Percentiles rank a stretch among this genome's conserved stretches.
phyloP scores from a whole-genome alignment of 306 rosid genomes.

The Senna tora region DNA sequence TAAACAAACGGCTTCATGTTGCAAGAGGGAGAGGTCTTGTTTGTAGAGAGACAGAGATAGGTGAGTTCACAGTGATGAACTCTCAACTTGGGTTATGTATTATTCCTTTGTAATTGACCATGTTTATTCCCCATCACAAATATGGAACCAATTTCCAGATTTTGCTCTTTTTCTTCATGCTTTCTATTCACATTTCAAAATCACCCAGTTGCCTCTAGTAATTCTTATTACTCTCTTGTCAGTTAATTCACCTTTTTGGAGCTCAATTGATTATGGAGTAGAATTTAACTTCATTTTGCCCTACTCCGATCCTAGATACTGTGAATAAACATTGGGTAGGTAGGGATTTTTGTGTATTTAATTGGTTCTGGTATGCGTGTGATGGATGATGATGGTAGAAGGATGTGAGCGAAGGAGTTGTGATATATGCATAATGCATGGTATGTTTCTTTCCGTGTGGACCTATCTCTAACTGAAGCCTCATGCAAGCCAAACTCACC shows the following conservation, averaged over 20 bases:
- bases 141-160: background rate
- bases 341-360: too few species aligned
- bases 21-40: slow-evolving; percentile 22
- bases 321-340: background rate
- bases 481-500: too few species aligned
- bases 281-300: too few species aligned
- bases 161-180: slow-evolving; percentile 6
- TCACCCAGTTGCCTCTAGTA: too few species aligned
- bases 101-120: slow-evolving; percentile 19
- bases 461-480: background rate
- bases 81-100: slow-evolving; percentile 31
- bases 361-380: background rate
- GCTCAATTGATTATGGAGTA: too few species aligned
- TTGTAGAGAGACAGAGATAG: slow-evolving; percentile 20
- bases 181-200: too few species aligned
- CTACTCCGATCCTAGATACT: background rate
- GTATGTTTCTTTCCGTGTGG: slow-evolving; percentile 23
- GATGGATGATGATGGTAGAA: background rate
- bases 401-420: slow-evolving; percentile 5
- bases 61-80: slow-evolving; percentile 18
- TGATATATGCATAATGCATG: background rate
- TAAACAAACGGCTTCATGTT: background rate
- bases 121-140: background rate
- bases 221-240: too few species aligned
- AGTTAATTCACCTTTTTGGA: too few species aligned